Evolutionary conservation across 352 stramenopile species (phyloP).

Genomic region (Blastocystis sp.): DNA sequence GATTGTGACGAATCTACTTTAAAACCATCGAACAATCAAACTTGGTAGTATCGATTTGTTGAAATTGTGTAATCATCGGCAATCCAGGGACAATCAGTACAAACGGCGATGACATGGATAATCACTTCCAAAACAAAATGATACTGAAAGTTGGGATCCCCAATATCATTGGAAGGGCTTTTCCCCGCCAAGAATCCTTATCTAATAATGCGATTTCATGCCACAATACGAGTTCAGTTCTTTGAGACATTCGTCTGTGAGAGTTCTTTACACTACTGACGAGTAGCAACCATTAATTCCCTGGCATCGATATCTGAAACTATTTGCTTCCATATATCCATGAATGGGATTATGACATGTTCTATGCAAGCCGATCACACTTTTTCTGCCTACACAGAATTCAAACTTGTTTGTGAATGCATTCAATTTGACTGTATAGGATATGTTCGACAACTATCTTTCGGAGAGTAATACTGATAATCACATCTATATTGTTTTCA

Average conservation of each 20-base stretch:
- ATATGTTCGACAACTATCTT: slow-evolving; percentile 48
- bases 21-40: background rate
- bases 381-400: slow-evolving; percentile 34
- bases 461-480: slow-evolving; percentile 32
- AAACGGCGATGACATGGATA: slow-evolving; percentile 6
- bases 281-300: slow-evolving; percentile 5
- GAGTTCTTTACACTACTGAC: background rate
- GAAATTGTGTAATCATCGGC: slow-evolving; percentile 31
- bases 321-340: slow-evolving; percentile 23
- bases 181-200: background rate
- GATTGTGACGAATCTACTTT: slow-evolving; percentile 13
- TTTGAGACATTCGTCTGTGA: slow-evolving; percentile 36
- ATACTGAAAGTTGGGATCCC: too few relatives aligned
- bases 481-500: slow-evolving; percentile 41
- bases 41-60: slow-evolving; percentile 20
- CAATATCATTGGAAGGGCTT: too few relatives aligned
- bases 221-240: background rate
- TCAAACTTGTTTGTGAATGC: background rate
- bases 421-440: background rate
- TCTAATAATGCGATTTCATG: slow-evolving; percentile 4
- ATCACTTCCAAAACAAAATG: background rate
- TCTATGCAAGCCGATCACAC: slow-evolving; percentile 40
- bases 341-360: background rate
- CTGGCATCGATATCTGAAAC: slow-evolving; percentile 28
- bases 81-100: slow-evolving; percentile 45